phyloP scores from a whole-genome alignment of 257 asterid genomes.

The Perilla frutescens region DNA sequence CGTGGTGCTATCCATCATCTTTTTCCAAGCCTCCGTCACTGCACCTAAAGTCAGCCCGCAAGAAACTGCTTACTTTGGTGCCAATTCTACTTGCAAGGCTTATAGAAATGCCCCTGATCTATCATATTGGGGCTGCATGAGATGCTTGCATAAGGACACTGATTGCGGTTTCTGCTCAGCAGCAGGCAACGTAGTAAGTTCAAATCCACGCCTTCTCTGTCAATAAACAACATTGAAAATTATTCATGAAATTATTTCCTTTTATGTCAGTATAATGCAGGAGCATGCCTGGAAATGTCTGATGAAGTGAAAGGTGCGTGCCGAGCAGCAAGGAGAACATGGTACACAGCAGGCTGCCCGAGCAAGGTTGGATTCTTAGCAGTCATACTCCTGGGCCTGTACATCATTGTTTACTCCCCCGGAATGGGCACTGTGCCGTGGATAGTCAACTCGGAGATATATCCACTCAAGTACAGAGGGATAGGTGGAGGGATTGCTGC shows the following conservation, averaged over 20 bases:
- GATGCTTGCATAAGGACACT: conserved; percentile 42
- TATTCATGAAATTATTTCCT: too few relatives aligned
- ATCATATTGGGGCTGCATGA: conserved; percentile 61
- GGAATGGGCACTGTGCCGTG: conserved; percentile 81
- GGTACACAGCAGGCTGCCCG: conserved; percentile 75
- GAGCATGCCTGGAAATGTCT: conserved; percentile 52
- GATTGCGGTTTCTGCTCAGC: conserved; percentile 60
- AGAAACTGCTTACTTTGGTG: conserved; percentile 47
- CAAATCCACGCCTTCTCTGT: neutral
- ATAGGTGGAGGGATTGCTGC: conserved; percentile 76
- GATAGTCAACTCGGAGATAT: conserved; percentile 73
- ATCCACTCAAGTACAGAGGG: conserved; percentile 70
- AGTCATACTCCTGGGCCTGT: conserved; percentile 54
- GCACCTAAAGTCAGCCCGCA: conserved; percentile 50
- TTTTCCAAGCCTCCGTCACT: conserved; percentile 46
- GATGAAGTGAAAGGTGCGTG: conserved; percentile 44
- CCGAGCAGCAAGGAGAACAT: conserved; percentile 41
- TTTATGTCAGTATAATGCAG: conserved; percentile 43
- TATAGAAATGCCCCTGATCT: conserved; percentile 42
- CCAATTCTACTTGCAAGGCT: conserved; percentile 54
- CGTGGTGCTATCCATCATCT: conserved; percentile 45
- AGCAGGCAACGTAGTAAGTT: conserved; percentile 42
- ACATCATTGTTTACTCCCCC: conserved; percentile 65
- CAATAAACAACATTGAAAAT: neutral
- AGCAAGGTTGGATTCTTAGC: conserved; percentile 63